Percentiles rank a stretch among this genome's conserved stretches.
Evolutionary conservation across 805 yeast species (phyloP).

Genomic region (Metschnikowia baotianmanensis): DNA sequence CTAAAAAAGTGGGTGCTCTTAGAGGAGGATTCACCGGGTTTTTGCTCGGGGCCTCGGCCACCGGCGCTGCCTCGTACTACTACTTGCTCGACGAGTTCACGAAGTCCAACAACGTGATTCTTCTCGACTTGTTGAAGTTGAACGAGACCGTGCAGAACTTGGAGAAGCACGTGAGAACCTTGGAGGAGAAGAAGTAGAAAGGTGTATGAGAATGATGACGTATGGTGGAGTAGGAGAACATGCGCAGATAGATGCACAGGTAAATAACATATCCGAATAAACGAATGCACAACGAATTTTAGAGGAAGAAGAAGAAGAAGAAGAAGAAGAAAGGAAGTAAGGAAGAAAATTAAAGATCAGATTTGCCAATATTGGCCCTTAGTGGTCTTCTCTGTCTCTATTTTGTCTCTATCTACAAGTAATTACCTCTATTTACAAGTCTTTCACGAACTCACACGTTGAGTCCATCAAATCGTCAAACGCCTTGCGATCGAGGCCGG

Average conservation of each 20-base stretch:
- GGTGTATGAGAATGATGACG: background rate
- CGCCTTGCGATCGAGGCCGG: conserved; percentile 19
- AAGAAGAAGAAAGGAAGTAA: too few relatives aligned
- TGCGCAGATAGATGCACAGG: too few relatives aligned
- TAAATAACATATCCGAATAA: too few relatives aligned
- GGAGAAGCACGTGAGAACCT: conserved; percentile 64
- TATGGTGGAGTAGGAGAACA: too few relatives aligned
- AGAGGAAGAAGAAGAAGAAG: too few relatives aligned
- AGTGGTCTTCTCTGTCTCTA: background rate
- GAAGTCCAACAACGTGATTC: conserved; percentile 65
- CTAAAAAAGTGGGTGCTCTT: conserved; percentile 40
- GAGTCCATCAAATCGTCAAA: conserved; percentile 29
- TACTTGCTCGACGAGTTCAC: conserved; percentile 78
- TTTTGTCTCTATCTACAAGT: too few relatives aligned
- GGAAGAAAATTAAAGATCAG: too few relatives aligned
- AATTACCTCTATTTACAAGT: conserved; percentile 14
- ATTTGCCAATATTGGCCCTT: too few relatives aligned
- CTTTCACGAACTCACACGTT: conserved; percentile 17
- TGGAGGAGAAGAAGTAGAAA: conserved; percentile 48
- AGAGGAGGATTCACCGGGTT: conserved; percentile 68
- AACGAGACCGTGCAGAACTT: conserved; percentile 65
- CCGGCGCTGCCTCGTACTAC: conserved; percentile 78
- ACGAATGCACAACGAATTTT: too few relatives aligned
- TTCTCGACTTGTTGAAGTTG: conserved; percentile 71
- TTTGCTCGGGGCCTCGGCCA: conserved; percentile 68